Conservation (phyloP, 1,284 basidiomycete genomes). For the Trichosporon asahii region DNA sequence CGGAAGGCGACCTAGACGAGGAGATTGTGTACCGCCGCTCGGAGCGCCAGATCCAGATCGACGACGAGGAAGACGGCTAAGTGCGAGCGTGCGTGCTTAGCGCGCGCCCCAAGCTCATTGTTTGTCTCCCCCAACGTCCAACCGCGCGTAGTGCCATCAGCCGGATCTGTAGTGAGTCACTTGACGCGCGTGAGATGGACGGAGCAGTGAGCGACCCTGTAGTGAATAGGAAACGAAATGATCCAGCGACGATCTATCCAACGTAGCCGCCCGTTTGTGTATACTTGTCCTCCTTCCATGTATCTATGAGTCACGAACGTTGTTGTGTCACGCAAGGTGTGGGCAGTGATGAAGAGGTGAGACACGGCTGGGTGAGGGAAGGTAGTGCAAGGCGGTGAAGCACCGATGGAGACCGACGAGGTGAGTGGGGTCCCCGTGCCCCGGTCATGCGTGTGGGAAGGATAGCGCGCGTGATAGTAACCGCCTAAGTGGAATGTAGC, state of each 20-base stretch:
- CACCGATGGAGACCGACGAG: background rate
- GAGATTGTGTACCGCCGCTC: conserved; percentile 25
- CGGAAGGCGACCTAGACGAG: conserved; percentile 59
- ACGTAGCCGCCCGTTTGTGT: background rate
- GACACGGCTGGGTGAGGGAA: background rate
- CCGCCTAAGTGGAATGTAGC: background rate
- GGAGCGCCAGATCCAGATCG: conserved; percentile 10
- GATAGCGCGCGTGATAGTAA: background rate
- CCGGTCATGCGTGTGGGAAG: background rate
- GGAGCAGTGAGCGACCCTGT: background rate
- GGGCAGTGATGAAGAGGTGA: background rate
- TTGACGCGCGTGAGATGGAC: background rate
- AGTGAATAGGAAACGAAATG: background rate
- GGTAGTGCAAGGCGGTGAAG: background rate
- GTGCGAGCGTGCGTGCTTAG: background rate
- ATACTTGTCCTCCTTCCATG: background rate
- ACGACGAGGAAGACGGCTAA: conserved; percentile 20
- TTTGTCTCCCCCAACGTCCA: background rate
- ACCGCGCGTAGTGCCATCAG: background rate
- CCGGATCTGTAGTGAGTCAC: background rate
- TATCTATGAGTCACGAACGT: background rate
- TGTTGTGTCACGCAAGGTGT: background rate
- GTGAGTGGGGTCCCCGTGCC: background rate
- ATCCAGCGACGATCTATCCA: background rate
- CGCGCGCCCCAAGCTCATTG: background rate